Evolutionary conservation across 1,284 basidiomycete genomes (phyloP).

Genomic region (Xanthoconium separans): DNA sequence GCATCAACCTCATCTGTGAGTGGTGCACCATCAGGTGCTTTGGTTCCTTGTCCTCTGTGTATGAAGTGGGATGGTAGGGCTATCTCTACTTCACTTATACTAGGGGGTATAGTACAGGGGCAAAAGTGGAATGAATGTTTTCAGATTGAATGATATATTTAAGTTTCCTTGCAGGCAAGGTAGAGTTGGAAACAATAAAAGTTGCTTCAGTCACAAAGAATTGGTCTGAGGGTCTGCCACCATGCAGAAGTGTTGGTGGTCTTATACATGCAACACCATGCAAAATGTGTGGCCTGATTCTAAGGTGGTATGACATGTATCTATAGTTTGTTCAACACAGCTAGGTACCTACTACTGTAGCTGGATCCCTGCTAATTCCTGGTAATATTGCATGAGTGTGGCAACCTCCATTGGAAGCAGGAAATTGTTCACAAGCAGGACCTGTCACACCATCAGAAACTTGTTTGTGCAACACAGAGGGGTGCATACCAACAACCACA

Average conservation of each 20-base stretch:
- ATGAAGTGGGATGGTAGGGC: constrained; percentile 17
- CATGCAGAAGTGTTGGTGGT: no score
- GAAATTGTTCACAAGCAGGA: constrained; percentile 47
- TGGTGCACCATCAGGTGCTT: constrained; percentile 50
- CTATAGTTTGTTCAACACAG: neutral
- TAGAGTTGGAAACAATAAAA: no score
- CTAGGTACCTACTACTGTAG: neutral
- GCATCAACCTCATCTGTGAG: constrained; percentile 59
- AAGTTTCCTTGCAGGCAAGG: no score
- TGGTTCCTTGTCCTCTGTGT: constrained; percentile 35
- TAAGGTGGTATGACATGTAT: no score
- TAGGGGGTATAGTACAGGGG: no score
- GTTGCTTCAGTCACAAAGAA: no score
- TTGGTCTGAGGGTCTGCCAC: no score
- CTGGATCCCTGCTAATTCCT: constrained; percentile 42
- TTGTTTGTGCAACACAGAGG: neutral
- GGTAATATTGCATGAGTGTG: constrained; percentile 45
- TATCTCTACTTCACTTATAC: no score
- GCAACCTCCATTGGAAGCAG: constrained; percentile 46
- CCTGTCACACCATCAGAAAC: constrained; percentile 30
- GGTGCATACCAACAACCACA: constrained; percentile 55
- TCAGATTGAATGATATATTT: no score
- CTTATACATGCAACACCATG: no score
- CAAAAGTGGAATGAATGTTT: no score
- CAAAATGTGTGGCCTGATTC: no score